Conservation (phyloP, 257 asterid species). For the Nicotiana tomentosiformis region DNA sequence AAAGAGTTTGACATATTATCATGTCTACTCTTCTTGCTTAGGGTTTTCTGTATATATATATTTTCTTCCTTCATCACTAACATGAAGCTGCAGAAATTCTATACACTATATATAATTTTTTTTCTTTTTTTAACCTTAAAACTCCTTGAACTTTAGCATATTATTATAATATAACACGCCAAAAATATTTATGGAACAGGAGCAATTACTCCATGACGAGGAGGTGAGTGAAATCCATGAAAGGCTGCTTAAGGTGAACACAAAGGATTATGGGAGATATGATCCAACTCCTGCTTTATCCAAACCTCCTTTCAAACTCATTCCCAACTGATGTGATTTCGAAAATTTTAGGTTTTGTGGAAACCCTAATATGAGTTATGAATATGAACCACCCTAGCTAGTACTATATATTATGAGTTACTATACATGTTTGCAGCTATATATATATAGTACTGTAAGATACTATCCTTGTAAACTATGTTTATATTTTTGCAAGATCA, state of each 20-base stretch:
- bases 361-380: background rate
- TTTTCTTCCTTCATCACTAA: no score
- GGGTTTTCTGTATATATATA: no score
- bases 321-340: conserved; percentile 43
- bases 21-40: no score
- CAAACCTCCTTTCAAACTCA: conserved; percentile 73
- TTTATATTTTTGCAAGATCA: background rate
- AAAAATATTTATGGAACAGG: background rate
- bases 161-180: no score
- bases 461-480: conserved; percentile 4
- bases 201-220: conserved; percentile 3
- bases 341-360: background rate
- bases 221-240: conserved; percentile 36
- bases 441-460: background rate
- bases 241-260: conserved; percentile 53
- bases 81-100: no score
- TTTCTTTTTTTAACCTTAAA: no score
- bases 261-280: conserved; percentile 67
- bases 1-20: no score
- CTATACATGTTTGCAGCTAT: conserved; percentile 6
- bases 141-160: no score
- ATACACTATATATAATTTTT: no score
- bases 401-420: background rate
- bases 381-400: background rate
- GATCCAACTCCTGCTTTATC: conserved; percentile 67